phyloP scores from a whole-genome alignment of 495 filamentous ascomycete species.

The Aspergillus cavernicola region DNA sequence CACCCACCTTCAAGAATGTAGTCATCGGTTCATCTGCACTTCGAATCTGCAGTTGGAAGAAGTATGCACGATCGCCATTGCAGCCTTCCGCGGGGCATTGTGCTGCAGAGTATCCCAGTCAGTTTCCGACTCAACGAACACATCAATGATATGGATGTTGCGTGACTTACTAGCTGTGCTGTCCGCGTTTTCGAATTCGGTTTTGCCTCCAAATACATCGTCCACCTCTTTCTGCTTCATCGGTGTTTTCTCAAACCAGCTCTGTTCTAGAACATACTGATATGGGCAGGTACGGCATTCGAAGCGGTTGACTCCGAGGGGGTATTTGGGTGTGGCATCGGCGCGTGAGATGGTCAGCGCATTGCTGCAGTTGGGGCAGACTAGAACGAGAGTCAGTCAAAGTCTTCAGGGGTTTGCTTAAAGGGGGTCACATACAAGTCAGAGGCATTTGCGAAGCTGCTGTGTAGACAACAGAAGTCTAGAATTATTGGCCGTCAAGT shows the following conservation, averaged over 20 bases:
- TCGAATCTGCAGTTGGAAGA: conserved; percentile 94
- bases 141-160: too few species aligned
- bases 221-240: conserved; percentile 81
- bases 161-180: conserved; percentile 63
- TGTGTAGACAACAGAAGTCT: not conserved
- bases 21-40: conserved; percentile 99
- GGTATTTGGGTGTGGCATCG: conserved; percentile 40
- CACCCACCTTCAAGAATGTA: conserved; percentile 78
- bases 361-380: conserved; percentile 93
- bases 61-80: conserved; percentile 75
- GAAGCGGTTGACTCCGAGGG: conserved; percentile 63
- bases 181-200: conserved; percentile 86
- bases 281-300: conserved; percentile 95
- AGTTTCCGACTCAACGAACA: not conserved
- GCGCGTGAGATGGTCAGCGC: conserved; percentile 69
- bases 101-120: conserved; percentile 35
- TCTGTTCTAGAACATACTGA: conserved; percentile 66
- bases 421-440: conserved; percentile 34
- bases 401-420: not conserved
- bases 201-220: conserved; percentile 84
- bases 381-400: conserved; percentile 41
- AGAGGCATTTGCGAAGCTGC: conserved; percentile 33
- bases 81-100: conserved; percentile 78
- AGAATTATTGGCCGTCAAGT: conserved; percentile 1
- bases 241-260: conserved; percentile 68